phyloP scores from a whole-genome alignment of 1,284 basidiomycete species.

The Naganishia albida region DNA sequence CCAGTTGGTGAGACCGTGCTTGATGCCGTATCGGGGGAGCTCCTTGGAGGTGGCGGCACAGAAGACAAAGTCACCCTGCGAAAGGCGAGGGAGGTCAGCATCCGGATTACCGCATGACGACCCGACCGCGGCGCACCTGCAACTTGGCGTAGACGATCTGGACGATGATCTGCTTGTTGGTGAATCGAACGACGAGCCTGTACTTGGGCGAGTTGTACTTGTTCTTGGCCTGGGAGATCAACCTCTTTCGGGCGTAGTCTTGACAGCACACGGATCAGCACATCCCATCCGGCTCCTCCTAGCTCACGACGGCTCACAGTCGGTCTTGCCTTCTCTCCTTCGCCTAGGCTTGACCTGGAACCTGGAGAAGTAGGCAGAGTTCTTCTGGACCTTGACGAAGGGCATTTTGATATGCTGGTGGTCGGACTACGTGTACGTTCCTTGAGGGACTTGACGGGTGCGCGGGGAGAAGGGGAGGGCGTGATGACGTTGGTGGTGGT shows the following conservation, averaged over 20 bases:
- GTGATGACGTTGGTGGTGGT: neutral
- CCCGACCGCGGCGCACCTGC: conserved; percentile 56
- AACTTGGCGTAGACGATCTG: conserved; percentile 97
- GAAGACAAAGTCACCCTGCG: conserved; percentile 85
- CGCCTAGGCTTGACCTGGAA: conserved; percentile 81
- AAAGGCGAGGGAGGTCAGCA: neutral
- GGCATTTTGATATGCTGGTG: conserved; percentile 51
- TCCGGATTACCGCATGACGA: neutral
- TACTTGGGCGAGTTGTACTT: conserved; percentile 99
- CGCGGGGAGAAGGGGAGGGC: neutral
- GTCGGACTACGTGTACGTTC: conserved; percentile 5
- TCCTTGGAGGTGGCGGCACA: conserved; percentile 85
- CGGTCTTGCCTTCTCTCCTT: conserved; percentile 95
- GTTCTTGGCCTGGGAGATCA: conserved; percentile 98
- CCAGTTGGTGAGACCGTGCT: conserved; percentile 99
- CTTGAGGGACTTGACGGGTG: conserved; percentile 12
- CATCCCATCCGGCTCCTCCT: neutral
- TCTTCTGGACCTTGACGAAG: conserved; percentile 61
- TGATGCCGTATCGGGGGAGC: conserved; percentile 93
- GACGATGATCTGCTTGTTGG: conserved; percentile 86
- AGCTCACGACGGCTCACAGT: conserved; percentile 63
- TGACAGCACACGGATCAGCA: neutral
- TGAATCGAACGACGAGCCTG: conserved; percentile 96
- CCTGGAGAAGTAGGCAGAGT: conserved; percentile 87
- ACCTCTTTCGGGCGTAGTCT: conserved; percentile 97